Conservation (phyloP, 208 protist genomes). For the Wallacemonas sp. region DNA sequence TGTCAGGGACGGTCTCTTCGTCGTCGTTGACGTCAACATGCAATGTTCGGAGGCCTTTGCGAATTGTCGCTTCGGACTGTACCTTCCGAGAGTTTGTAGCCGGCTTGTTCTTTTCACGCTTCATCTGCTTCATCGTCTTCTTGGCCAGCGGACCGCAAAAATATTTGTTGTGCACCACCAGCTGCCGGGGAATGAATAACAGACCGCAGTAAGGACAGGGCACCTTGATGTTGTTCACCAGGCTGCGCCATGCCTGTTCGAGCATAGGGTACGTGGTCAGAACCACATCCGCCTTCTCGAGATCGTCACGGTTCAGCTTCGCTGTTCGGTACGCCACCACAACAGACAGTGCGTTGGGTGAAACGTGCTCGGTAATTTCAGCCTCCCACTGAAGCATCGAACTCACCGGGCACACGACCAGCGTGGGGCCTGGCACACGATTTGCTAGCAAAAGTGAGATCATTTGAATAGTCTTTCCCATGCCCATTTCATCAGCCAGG, state of each 20-base stretch:
- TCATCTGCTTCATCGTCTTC: slow-evolving; percentile 79
- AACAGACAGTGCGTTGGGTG: slow-evolving; percentile 61
- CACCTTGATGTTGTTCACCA: slow-evolving; percentile 85
- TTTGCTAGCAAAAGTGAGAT: slow-evolving; percentile 89
- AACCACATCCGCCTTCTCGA: slow-evolving; percentile 91
- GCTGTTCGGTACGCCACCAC: slow-evolving; percentile 71
- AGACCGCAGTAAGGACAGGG: slow-evolving; percentile 86
- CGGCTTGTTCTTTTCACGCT: slow-evolving; percentile 70
- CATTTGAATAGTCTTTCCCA: slow-evolving; percentile 97
- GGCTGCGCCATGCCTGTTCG: slow-evolving; percentile 83
- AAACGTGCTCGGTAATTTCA: slow-evolving; percentile 84
- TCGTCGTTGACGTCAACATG: slow-evolving; percentile 66
- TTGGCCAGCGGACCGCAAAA: slow-evolving; percentile 91
- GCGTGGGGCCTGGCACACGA: slow-evolving; percentile 68
- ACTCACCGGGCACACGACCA: slow-evolving; percentile 90
- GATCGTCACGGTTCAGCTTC: slow-evolving; percentile 45
- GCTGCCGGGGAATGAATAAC: slow-evolving; percentile 85
- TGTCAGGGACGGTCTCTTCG: background rate
- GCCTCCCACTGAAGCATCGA: slow-evolving; percentile 92
- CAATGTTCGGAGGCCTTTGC: slow-evolving; percentile 77
- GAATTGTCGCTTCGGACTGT: slow-evolving; percentile 73
- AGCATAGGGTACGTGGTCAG: slow-evolving; percentile 94
- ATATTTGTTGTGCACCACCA: slow-evolving; percentile 92
- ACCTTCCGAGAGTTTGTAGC: slow-evolving; percentile 27
- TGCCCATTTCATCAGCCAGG: slow-evolving; percentile 98